Percentiles rank a stretch among this genome's conserved stretches.
Conservation (phyloP, 805 yeast species). For the Jamesozyma lodderae region DNA sequence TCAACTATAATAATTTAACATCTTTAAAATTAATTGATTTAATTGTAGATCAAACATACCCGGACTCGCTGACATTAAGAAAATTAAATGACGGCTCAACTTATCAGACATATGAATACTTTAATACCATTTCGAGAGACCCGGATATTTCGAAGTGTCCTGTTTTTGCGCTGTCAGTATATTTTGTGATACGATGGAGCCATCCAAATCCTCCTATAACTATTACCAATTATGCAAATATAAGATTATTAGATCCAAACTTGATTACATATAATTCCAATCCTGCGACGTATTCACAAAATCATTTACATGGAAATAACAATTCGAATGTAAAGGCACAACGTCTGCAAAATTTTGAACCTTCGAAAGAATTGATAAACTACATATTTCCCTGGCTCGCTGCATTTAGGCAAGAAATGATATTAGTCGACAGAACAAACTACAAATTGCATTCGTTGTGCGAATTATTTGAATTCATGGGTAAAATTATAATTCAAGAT, state of each 20-base stretch:
- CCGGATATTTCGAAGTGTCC: constrained; percentile 28
- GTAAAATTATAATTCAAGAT: constrained; percentile 25
- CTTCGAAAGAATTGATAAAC: constrained; percentile 17
- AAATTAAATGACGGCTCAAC: constrained; percentile 20
- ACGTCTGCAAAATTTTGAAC: constrained; percentile 18
- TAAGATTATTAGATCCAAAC: constrained; percentile 17
- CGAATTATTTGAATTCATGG: constrained; percentile 29
- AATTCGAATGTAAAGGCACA: constrained; percentile 8
- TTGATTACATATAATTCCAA: constrained; percentile 11
- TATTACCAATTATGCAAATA: constrained; percentile 16
- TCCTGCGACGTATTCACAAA: constrained; percentile 5
- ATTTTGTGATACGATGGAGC: constrained; percentile 27
- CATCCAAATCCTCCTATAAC: constrained; percentile 22
- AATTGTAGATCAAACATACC: constrained; percentile 30
- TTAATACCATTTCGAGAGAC: constrained; percentile 28
- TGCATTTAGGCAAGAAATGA: constrained; percentile 21
- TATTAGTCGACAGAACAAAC: constrained; percentile 24
- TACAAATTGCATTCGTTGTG: constrained; percentile 26
- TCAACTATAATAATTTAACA: constrained; percentile 12
- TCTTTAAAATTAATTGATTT: constrained; percentile 23
- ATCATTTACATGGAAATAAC: constrained; percentile 5
- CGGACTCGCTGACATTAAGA: constrained; percentile 29
- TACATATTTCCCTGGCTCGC: constrained; percentile 29
- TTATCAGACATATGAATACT: constrained; percentile 23
- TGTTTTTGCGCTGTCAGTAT: constrained; percentile 26